Evolutionary conservation across 768 basidiomycete genomes (phyloP).

Genomic region (Lepiota brunneoincarnata): DNA sequence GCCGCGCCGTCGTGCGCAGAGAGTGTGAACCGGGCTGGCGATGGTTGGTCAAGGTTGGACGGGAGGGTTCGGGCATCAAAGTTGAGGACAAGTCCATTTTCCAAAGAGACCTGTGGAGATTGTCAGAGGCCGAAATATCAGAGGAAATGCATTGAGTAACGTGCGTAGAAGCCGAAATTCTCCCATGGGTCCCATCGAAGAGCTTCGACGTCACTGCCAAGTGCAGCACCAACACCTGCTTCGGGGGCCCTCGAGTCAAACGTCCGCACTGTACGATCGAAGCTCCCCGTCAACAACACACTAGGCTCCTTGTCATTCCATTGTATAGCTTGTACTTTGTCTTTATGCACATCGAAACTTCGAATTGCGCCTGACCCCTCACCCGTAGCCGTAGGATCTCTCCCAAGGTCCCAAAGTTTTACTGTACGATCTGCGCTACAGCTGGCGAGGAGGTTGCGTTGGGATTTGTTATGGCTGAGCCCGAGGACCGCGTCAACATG

Average conservation of each 20-base stretch:
- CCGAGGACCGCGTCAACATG: constrained; percentile 95
- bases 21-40: constrained; percentile 80
- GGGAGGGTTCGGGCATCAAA: constrained; percentile 88
- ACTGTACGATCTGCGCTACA: constrained; percentile 94
- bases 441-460: constrained; percentile 89
- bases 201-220: constrained; percentile 93
- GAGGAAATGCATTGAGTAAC: constrained; percentile 22
- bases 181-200: constrained; percentile 97
- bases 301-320: constrained; percentile 92
- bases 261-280: constrained; percentile 91
- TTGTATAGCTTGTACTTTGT: constrained; percentile 94
- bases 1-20: constrained; percentile 91
- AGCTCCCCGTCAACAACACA: constrained; percentile 89
- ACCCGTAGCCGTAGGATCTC: constrained; percentile 50
- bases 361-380: constrained; percentile 68
- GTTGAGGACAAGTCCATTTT: constrained; percentile 91
- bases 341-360: constrained; percentile 83
- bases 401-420: constrained; percentile 93
- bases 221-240: constrained; percentile 76
- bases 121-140: not conserved
- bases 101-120: constrained; percentile 76
- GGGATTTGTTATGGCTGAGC: constrained; percentile 88
- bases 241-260: constrained; percentile 89
- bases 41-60: constrained; percentile 58
- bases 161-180: constrained; percentile 78